phyloP scores from a whole-genome alignment of 495 filamentous ascomycete genomes.

The Rusavskia elegans region DNA sequence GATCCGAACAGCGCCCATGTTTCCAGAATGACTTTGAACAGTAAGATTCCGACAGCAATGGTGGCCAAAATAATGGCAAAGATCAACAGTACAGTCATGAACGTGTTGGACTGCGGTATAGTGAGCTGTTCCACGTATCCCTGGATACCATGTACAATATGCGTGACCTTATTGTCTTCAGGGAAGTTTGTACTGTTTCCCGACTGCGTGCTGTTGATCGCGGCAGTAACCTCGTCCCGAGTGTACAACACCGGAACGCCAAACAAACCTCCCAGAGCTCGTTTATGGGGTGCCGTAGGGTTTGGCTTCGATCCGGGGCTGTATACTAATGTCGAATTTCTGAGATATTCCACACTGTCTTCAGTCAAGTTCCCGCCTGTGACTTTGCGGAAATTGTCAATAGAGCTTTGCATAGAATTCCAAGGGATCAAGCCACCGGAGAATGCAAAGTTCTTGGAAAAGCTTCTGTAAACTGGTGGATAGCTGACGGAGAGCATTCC shows the following conservation, averaged over 20 bases:
- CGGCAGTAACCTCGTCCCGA: conserved; percentile 34
- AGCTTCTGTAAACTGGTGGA: conserved; percentile 72
- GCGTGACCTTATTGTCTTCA: conserved; percentile 25
- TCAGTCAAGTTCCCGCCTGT: conserved; percentile 81
- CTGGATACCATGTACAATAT: conserved; percentile 51
- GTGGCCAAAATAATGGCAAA: conserved; percentile 76
- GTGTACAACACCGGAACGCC: conserved; percentile 30
- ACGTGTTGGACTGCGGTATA: conserved; percentile 79
- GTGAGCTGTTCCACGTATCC: conserved; percentile 60
- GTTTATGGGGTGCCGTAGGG: conserved; percentile 30
- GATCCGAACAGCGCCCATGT: conserved; percentile 77
- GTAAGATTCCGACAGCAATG: conserved; percentile 71
- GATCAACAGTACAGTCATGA: conserved; percentile 87
- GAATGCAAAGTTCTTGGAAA: conserved; percentile 86
- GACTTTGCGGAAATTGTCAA: conserved; percentile 63
- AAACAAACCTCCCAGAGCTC: conserved; percentile 34
- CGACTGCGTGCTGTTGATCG: conserved; percentile 29
- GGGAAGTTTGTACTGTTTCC: conserved; percentile 18
- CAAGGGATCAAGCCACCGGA: conserved; percentile 74
- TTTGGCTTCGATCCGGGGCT: conserved; percentile 29
- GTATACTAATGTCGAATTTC: conserved; percentile 56
- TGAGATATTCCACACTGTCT: conserved; percentile 59
- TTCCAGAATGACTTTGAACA: conserved; percentile 87
- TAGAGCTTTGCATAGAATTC: conserved; percentile 60
- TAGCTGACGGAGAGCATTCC: conserved; percentile 89